phyloP scores from a whole-genome alignment of 2,329 filamentous ascomycete genomes.

The Ophioceras dolichostomum region DNA sequence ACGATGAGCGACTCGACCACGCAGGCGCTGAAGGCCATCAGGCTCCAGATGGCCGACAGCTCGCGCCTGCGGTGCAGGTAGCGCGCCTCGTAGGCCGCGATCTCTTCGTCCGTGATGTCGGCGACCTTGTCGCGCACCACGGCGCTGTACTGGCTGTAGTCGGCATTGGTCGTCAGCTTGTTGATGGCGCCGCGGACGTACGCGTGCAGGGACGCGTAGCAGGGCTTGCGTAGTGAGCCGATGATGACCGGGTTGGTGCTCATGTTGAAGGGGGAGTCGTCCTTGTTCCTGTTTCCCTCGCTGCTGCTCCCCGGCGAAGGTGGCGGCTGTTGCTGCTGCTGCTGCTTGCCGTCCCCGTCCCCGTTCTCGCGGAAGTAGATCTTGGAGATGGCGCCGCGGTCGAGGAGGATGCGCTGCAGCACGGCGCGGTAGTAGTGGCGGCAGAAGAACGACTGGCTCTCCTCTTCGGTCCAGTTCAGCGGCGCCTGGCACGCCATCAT shows the following conservation, averaged over 20 bases:
- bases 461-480: conserved; percentile 72
- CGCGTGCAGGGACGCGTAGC: conserved; percentile 59
- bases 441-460: conserved; percentile 81
- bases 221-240: conserved; percentile 69
- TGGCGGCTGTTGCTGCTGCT: no score
- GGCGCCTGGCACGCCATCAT: conserved; percentile 99
- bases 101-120: conserved; percentile 60
- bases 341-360: conserved; percentile 11
- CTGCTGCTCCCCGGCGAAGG: conserved; percentile 2
- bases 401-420: conserved; percentile 83
- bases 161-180: conserved; percentile 53
- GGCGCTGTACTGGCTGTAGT: conserved; percentile 45
- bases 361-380: conserved; percentile 27
- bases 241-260: conserved; percentile 75
- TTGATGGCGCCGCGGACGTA: conserved; percentile 73
- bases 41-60: conserved; percentile 75
- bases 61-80: conserved; percentile 64
- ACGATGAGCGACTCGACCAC: conserved; percentile 87
- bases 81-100: conserved; percentile 53
- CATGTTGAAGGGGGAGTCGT: conserved; percentile 32
- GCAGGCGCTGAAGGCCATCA: conserved; percentile 92
- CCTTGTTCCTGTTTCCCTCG: conserved; percentile 4
- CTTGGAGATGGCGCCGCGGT: conserved; percentile 62
- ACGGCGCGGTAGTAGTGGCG: conserved; percentile 88
- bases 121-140: conserved; percentile 56